A percentile compares a stretch with the other conserved stretches of the same genome.
Evolutionary conservation across 2,329 filamentous ascomycete species (phyloP).

Genomic region (Canariomyces notabilis): DNA sequence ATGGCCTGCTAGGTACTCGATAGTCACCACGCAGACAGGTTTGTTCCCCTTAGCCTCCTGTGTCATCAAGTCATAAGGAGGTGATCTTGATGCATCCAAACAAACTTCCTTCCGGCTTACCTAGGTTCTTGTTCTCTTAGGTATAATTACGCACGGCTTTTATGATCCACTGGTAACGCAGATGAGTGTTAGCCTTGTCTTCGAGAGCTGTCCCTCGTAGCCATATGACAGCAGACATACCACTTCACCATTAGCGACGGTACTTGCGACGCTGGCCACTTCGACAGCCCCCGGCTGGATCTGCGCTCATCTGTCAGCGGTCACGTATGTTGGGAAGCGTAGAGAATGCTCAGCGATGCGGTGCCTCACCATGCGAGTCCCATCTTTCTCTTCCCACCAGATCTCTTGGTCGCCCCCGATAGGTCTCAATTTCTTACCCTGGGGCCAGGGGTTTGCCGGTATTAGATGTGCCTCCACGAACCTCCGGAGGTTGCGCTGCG

Average conservation of each 20-base stretch:
- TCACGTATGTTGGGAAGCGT: conserved; percentile 9
- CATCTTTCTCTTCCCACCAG: conserved; percentile 75
- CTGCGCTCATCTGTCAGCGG: conserved; percentile 33
- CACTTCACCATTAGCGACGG: conserved; percentile 83
- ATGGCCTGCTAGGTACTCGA: too few relatives aligned
- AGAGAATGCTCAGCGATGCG: conserved; percentile 31
- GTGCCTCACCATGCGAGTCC: conserved; percentile 59
- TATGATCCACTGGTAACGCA: conserved; percentile 57
- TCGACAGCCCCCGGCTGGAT: conserved; percentile 77
- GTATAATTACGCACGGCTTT: conserved; percentile 46
- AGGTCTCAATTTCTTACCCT: conserved; percentile 60
- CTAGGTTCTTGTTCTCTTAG: neutral
- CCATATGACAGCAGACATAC: conserved; percentile 33
- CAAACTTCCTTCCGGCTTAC: neutral
- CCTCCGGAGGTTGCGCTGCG: conserved; percentile 66
- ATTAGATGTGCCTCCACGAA: conserved; percentile 89
- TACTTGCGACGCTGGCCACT: conserved; percentile 67
- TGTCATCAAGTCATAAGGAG: too few relatives aligned
- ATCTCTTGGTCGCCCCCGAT: conserved; percentile 60
- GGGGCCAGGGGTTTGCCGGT: conserved; percentile 67
- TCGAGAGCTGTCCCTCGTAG: neutral
- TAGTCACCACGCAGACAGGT: too few relatives aligned
- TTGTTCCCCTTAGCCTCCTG: too few relatives aligned
- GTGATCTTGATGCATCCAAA: too few relatives aligned
- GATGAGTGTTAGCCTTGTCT: conserved; percentile 6